Conservation (phyloP, 257 asterid species). For the Eustoma russellianum region DNA sequence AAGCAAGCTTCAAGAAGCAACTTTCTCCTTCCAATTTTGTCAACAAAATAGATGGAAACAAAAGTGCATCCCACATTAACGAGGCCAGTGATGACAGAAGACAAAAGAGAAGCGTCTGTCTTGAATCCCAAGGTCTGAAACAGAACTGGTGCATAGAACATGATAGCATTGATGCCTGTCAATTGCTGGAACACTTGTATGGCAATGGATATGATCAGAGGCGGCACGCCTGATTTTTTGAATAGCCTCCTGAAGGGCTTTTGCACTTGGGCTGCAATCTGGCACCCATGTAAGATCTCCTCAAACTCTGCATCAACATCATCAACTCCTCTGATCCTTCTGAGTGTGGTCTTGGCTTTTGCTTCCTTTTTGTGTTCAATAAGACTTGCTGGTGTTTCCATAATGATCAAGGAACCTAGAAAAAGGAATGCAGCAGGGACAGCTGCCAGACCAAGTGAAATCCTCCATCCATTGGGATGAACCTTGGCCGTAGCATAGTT, state of each 20-base stretch:
- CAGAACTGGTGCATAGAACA: constrained; percentile 37
- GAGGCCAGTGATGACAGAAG: constrained; percentile 23
- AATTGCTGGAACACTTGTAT: constrained; percentile 28
- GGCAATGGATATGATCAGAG: constrained; percentile 17
- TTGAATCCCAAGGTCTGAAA: constrained; percentile 32
- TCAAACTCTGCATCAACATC: constrained; percentile 47
- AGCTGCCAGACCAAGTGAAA: constrained; percentile 49
- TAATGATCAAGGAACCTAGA: constrained; percentile 42
- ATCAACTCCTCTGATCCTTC: constrained; percentile 45
- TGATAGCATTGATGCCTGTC: constrained; percentile 39
- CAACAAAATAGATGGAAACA: constrained; percentile 22
- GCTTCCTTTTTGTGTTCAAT: constrained; percentile 32
- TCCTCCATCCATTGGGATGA: constrained; percentile 64
- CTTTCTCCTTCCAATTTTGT: constrained; percentile 24
- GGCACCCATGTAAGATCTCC: constrained; percentile 39
- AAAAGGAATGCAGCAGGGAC: constrained; percentile 41
- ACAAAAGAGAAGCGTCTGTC: constrained; percentile 13
- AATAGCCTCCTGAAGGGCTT: constrained; percentile 21
- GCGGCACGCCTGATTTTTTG: constrained; percentile 34
- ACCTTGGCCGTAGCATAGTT: constrained; percentile 40
- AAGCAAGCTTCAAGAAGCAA: constrained; percentile 31
- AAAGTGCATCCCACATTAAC: constrained; percentile 26
- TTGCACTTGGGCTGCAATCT: constrained; percentile 19
- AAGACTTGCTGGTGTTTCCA: constrained; percentile 69
- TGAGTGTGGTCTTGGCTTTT: constrained; percentile 30